phyloP scores from a whole-genome alignment of 2,329 filamentous ascomycete genomes.

The Talaromyces islandicus region DNA sequence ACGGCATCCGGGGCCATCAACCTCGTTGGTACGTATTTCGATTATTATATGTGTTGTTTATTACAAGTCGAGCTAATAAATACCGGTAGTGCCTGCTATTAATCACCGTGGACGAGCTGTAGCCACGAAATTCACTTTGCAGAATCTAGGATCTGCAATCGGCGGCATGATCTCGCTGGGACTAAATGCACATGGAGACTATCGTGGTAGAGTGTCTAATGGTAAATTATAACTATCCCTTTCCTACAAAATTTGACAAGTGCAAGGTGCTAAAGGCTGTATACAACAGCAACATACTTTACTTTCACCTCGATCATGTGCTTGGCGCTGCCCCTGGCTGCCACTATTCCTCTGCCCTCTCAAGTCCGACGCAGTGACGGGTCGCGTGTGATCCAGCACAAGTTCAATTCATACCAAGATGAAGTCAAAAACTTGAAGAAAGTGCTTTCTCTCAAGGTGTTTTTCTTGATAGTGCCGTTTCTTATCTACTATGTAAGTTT shows the following conservation, averaged over 20 bases:
- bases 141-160: background rate
- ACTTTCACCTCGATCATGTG: constrained; percentile 2
- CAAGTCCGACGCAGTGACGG: background rate
- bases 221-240: too few species aligned
- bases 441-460: background rate
- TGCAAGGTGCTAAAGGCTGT: too few species aligned
- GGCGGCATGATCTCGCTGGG: background rate
- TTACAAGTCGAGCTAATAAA: too few species aligned
- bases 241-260: too few species aligned
- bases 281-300: constrained; percentile 1
- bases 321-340: background rate
- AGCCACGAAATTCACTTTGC: constrained; percentile 1
- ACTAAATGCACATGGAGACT: background rate
- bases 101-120: constrained; percentile 1
- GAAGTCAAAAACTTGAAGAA: background rate
- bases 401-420: background rate
- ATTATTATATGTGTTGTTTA: too few species aligned
- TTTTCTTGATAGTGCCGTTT: background rate
- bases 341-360: background rate
- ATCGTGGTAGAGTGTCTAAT: background rate
- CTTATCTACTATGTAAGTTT: background rate
- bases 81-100: background rate
- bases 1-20: constrained; percentile 4
- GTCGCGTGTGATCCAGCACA: background rate
- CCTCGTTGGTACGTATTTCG: background rate